Conservation (phyloP, 495 filamentous ascomycete genomes). For the Tuber borchii region DNA sequence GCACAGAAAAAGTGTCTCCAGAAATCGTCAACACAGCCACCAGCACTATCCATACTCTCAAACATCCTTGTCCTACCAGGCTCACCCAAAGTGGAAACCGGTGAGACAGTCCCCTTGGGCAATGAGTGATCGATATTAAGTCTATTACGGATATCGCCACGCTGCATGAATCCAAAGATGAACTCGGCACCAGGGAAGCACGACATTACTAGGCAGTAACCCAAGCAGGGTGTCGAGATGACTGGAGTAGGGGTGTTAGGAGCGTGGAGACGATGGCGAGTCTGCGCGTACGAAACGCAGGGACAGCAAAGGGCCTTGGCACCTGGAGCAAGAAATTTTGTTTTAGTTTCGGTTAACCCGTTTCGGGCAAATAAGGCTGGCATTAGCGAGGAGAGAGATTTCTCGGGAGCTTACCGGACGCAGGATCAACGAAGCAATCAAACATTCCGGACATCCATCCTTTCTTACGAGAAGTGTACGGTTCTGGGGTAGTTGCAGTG, state of each 20-base stretch:
- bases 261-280: constrained; percentile 38
- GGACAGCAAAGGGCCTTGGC: constrained; percentile 38
- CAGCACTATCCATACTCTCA: constrained; percentile 34
- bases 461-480: constrained; percentile 36
- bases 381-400: not conserved
- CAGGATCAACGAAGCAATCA: constrained; percentile 35
- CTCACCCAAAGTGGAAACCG: constrained; percentile 22
- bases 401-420: constrained; percentile 22
- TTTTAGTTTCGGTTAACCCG: constrained; percentile 1
- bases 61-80: constrained; percentile 18
- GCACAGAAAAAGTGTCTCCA: constrained; percentile 38
- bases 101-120: constrained; percentile 25
- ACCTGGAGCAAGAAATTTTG: constrained; percentile 16
- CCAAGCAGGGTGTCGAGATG: constrained; percentile 36
- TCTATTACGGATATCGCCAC: constrained; percentile 37
- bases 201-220: constrained; percentile 32
- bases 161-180: constrained; percentile 39
- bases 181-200: constrained; percentile 35
- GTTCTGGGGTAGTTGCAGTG: constrained; percentile 19
- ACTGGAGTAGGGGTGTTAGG: constrained; percentile 36
- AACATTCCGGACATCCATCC: constrained; percentile 37
- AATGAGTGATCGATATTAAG: constrained; percentile 35
- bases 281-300: constrained; percentile 41
- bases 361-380: not conserved
- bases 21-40: constrained; percentile 37